A percentile compares a stretch with the other conserved stretches of the same genome.
Evolutionary conservation across 2,329 filamentous ascomycete species (phyloP).

Genomic region (Dactylellina sp.): DNA sequence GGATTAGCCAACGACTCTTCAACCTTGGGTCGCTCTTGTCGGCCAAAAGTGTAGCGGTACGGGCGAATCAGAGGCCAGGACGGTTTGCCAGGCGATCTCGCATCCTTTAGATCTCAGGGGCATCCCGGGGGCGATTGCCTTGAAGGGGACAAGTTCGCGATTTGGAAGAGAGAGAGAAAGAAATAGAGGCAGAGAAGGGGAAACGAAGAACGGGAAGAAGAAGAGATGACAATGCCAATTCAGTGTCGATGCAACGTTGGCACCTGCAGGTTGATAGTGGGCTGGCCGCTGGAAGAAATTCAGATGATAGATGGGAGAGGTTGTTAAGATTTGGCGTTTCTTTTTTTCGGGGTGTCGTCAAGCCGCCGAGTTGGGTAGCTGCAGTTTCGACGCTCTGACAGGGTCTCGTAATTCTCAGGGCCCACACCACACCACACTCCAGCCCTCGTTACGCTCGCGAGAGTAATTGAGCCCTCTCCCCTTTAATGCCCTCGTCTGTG

Average conservation of each 20-base stretch:
- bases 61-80: slow-evolving; percentile 27
- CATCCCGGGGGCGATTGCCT: neutral
- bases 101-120: slow-evolving; percentile 8
- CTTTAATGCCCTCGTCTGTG: slow-evolving; percentile 15
- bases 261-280: no score
- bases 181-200: neutral
- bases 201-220: neutral
- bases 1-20: slow-evolving; percentile 20
- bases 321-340: neutral
- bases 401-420: neutral
- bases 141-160: no score
- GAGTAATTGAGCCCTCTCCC: slow-evolving; percentile 19
- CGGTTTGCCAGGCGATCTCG: no score
- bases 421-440: slow-evolving; percentile 16
- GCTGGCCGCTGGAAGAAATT: no score
- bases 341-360: slow-evolving; percentile 36
- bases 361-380: slow-evolving; percentile 35
- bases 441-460: neutral
- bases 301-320: no score
- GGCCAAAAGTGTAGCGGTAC: slow-evolving; percentile 40
- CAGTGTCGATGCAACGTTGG: no score
- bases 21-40: slow-evolving; percentile 25
- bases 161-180: no score
- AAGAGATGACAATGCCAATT: no score
- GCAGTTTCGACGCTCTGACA: slow-evolving; percentile 38